Conservation (phyloP, 768 basidiomycete species). For the Royoungia palumana region DNA sequence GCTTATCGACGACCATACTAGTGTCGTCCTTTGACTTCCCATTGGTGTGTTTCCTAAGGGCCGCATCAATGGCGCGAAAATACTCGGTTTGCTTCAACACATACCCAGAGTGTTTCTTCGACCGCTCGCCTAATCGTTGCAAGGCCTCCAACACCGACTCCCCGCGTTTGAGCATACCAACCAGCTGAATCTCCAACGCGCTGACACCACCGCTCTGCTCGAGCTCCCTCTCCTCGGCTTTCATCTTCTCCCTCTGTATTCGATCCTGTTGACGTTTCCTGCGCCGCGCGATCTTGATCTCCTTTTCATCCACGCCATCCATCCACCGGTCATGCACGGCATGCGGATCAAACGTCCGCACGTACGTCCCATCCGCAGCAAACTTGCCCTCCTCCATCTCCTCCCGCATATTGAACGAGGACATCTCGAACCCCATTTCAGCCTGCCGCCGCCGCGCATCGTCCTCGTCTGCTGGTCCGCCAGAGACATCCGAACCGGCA, state of each 20-base stretch:
- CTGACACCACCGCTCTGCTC: conserved; percentile 63
- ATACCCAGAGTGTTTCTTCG: conserved; percentile 44
- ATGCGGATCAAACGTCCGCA: conserved; percentile 83
- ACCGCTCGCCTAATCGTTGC: conserved; percentile 71
- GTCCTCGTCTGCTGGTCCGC: conserved; percentile 64
- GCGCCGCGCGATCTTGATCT: conserved; percentile 77
- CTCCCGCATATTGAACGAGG: conserved; percentile 97
- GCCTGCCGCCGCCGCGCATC: conserved; percentile 72
- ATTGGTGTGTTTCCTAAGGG: conserved; percentile 28
- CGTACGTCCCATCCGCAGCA: conserved; percentile 87
- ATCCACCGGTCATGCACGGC: conserved; percentile 95
- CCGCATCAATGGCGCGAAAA: conserved; percentile 1
- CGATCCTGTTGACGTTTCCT: conserved; percentile 75
- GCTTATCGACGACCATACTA: conserved; percentile 52
- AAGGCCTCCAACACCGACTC: conserved; percentile 90
- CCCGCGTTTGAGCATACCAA: conserved; percentile 77
- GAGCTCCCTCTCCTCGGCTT: conserved; percentile 73
- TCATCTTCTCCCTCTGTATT: conserved; percentile 61
- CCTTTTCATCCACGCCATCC: conserved; percentile 81
- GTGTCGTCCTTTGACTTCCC: conserved; percentile 32
- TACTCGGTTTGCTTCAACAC: background rate
- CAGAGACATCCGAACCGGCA: background rate
- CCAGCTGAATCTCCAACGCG: conserved; percentile 61
- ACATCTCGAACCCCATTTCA: conserved; percentile 92
- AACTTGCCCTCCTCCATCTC: conserved; percentile 99